Evolutionary conservation across 2,329 filamentous ascomycete genomes (phyloP).

Genomic region (Pleoardoris graminearum): DNA sequence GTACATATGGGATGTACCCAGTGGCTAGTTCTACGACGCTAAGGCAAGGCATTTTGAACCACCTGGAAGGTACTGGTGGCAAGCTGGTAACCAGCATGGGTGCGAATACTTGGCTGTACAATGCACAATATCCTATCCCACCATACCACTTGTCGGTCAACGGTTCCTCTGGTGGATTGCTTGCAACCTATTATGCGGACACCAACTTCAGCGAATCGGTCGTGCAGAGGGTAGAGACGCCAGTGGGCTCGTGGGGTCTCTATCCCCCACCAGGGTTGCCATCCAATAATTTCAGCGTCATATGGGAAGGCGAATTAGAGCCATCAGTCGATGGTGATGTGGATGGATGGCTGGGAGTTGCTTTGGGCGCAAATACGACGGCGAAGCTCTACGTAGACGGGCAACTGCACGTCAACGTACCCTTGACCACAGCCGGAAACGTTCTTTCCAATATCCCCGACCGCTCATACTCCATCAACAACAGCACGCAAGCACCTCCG

Average conservation of each 20-base stretch:
- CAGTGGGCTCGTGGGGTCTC: constrained; percentile 51
- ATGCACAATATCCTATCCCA: constrained; percentile 51
- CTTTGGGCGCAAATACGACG: constrained; percentile 48
- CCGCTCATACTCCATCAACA: constrained; percentile 42
- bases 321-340: constrained; percentile 46
- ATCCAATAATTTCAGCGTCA: constrained; percentile 52
- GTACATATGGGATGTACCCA: constrained; percentile 48
- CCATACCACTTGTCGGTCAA: constrained; percentile 48
- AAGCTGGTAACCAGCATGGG: constrained; percentile 50
- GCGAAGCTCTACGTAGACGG: constrained; percentile 46
- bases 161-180: constrained; percentile 44
- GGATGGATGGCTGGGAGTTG: constrained; percentile 51
- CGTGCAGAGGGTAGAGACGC: constrained; percentile 39
- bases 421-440: constrained; percentile 31
- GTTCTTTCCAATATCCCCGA: constrained; percentile 50
- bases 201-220: constrained; percentile 44
- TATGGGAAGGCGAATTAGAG: constrained; percentile 49
- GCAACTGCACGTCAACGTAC: constrained; percentile 33
- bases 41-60: constrained; percentile 44
- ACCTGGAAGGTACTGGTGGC: constrained; percentile 27
- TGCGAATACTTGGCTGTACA: constrained; percentile 51
- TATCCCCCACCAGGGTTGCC: constrained; percentile 49
- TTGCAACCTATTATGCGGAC: constrained; percentile 49
- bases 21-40: constrained; percentile 47
- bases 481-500: constrained; percentile 44